Conservation (phyloP, 345 rosid genomes). For the Hibiscus tridactylites region DNA sequence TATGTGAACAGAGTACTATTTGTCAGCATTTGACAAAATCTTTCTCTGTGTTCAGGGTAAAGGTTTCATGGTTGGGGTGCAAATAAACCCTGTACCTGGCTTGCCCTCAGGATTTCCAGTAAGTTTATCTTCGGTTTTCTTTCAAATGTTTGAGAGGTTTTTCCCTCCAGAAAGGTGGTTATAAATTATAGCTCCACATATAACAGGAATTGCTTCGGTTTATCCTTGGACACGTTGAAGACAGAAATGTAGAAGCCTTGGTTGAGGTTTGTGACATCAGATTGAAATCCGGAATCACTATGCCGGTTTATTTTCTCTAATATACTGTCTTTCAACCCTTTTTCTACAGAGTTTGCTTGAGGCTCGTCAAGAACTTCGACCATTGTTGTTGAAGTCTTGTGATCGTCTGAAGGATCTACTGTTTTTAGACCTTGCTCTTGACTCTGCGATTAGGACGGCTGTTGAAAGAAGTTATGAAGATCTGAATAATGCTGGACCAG, state of each 20-base stretch:
- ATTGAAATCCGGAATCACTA: not conserved
- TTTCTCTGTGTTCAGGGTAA: constrained; percentile 53
- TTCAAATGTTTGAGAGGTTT: constrained; percentile 11
- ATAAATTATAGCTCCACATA: constrained; percentile 5
- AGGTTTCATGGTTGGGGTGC: constrained; percentile 99
- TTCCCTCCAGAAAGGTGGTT: not conserved
- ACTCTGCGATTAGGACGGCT: constrained; percentile 89
- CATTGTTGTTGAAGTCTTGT: constrained; percentile 54
- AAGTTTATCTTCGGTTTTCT: constrained; percentile 23
- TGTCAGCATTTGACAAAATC: constrained; percentile 14
- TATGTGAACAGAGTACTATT: constrained; percentile 9
- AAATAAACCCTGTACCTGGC: constrained; percentile 74
- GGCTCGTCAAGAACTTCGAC: constrained; percentile 91
- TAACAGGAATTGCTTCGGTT: constrained; percentile 77
- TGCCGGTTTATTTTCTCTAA: constrained; percentile 4
- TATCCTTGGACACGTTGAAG: constrained; percentile 75
- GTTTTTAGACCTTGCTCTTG: constrained; percentile 89
- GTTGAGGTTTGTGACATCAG: constrained; percentile 55
- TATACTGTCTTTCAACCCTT: not conserved
- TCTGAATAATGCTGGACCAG: constrained; percentile 68
- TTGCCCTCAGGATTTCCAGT: constrained; percentile 90
- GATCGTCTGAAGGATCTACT: constrained; percentile 89
- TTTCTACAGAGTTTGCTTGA: constrained; percentile 77
- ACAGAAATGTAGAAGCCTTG: constrained; percentile 76
- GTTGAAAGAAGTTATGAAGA: constrained; percentile 90